Percentiles rank a stretch among this genome's conserved stretches.
Conservation (phyloP, 169 alveolate species). For the Plasmodium vivax region DNA sequence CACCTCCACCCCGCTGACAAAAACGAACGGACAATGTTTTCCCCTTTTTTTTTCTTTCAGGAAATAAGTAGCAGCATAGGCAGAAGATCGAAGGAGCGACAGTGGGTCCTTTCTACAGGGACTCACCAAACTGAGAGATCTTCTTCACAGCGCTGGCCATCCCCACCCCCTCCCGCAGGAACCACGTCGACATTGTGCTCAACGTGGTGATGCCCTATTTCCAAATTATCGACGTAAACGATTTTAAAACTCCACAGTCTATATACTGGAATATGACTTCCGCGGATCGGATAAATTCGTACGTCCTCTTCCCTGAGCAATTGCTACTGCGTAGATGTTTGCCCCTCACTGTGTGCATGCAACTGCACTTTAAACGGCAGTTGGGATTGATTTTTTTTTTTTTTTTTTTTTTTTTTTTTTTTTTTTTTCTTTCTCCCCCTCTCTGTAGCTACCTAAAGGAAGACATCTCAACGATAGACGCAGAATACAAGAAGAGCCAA, state of each 20-base stretch:
- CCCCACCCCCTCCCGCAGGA: constrained; percentile 28
- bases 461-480: constrained; percentile 25
- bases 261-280: constrained; percentile 70
- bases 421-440: neutral
- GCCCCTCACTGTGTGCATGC: neutral
- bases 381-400: neutral
- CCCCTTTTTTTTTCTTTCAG: constrained; percentile 13
- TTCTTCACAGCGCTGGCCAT: neutral
- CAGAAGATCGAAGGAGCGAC: neutral
- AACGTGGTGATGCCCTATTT: constrained; percentile 73
- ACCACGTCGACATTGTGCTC: constrained; percentile 37
- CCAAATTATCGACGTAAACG: constrained; percentile 65
- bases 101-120: neutral
- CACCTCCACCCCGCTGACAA: neutral
- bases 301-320: neutral
- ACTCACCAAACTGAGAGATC: neutral
- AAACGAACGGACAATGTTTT: neutral
- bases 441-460: constrained; percentile 46
- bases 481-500: constrained; percentile 44
- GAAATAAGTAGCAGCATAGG: constrained; percentile 34
- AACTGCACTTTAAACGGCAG: neutral
- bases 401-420: neutral
- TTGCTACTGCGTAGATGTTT: neutral
- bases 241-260: constrained; percentile 67
- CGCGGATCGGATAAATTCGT: constrained; percentile 54